Conservation (phyloP, 352 stramenopile species). For the Phytopythium oedochilum region DNA sequence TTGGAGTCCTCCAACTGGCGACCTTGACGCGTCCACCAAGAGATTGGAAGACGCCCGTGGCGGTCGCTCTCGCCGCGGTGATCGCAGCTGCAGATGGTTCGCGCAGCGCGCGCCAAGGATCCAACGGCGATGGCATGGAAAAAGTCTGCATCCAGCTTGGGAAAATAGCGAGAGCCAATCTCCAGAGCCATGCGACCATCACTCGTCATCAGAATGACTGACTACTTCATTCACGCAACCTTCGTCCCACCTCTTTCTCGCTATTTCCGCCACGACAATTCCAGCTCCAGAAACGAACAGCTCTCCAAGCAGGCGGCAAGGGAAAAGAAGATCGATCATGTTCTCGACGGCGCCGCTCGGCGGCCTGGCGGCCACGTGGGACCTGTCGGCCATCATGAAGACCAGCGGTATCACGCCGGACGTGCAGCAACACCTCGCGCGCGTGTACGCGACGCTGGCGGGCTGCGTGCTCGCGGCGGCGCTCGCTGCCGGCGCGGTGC, state of each 20-base stretch:
- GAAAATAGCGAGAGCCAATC: no score
- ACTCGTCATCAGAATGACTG: not conserved
- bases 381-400: slow-evolving; percentile 62
- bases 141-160: no score
- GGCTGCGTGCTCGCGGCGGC: slow-evolving; percentile 52
- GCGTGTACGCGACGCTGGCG: slow-evolving; percentile 67
- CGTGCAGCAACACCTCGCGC: slow-evolving; percentile 62
- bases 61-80: no score
- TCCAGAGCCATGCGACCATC: no score
- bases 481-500: slow-evolving; percentile 29
- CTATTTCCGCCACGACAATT: not conserved
- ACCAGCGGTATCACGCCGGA: slow-evolving; percentile 60
- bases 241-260: slow-evolving; percentile 2
- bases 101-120: no score
- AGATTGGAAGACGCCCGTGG: no score
- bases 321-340: slow-evolving; percentile 20
- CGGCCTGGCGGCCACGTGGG: slow-evolving; percentile 24
- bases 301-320: not conserved
- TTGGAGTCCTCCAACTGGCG: no score
- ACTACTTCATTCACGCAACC: slow-evolving; percentile 1
- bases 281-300: slow-evolving; percentile 10
- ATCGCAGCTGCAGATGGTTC: no score
- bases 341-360: slow-evolving; percentile 18
- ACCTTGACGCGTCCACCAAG: no score
- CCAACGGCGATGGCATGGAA: no score